Conservation (phyloP, 1,139 yeast genomes). For the Entelexis paramagnoliae region DNA sequence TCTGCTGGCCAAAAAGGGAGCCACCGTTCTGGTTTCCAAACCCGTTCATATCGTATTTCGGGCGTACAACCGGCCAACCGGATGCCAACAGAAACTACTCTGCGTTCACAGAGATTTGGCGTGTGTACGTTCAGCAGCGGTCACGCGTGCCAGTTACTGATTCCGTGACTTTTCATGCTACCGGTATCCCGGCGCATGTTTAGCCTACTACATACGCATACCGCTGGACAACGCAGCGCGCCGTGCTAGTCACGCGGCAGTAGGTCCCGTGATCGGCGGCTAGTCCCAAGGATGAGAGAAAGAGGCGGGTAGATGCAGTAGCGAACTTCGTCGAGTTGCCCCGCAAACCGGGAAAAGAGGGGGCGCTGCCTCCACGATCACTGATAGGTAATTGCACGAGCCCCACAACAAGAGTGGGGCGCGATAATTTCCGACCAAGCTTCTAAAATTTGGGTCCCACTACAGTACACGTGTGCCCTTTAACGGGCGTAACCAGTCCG, state of each 20-base stretch:
- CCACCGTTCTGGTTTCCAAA: conserved; percentile 7
- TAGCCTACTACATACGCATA: neutral
- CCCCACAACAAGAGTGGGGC: too few species aligned
- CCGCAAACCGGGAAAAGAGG: neutral
- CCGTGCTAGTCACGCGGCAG: neutral
- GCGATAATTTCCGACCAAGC: too few species aligned
- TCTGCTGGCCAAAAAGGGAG: conserved; percentile 8
- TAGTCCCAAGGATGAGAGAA: neutral
- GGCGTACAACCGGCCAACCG: neutral
- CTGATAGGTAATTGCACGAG: neutral
- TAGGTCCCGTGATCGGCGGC: too few species aligned
- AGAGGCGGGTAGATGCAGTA: neutral
- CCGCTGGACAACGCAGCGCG: neutral
- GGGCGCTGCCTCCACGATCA: neutral
- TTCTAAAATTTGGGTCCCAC: too few species aligned
- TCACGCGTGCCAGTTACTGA: neutral
- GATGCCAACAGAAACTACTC: neutral
- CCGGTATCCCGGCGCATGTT: neutral
- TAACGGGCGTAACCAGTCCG: too few species aligned
- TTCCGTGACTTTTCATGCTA: neutral
- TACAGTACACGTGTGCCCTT: too few species aligned
- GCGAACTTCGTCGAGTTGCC: neutral
- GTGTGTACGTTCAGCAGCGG: neutral
- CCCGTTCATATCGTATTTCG: conserved; percentile 1
- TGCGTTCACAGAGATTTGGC: conserved; percentile 4